Evolutionary conservation across 768 basidiomycete genomes (phyloP).

Genomic region (Lactifluus echinatus): DNA sequence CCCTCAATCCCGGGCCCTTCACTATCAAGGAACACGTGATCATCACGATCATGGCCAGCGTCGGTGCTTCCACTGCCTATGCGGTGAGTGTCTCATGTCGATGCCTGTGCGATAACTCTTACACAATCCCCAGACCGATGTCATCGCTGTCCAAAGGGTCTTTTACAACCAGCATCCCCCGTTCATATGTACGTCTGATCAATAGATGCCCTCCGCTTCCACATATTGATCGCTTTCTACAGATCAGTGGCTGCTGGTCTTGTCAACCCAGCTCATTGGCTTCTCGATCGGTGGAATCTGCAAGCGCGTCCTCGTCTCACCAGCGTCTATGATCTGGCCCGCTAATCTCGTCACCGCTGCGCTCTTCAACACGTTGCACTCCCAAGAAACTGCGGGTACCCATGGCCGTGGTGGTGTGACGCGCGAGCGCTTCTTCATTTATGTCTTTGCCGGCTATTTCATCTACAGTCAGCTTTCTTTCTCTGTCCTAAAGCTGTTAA

Average conservation of each 20-base stretch:
- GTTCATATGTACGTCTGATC: constrained; percentile 26
- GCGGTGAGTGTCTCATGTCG: constrained; percentile 20
- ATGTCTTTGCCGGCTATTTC: constrained; percentile 31
- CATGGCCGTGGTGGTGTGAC: constrained; percentile 39
- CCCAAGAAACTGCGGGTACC: constrained; percentile 34
- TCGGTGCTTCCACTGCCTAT: constrained; percentile 29
- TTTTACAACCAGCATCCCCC: constrained; percentile 35
- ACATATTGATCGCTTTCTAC: neutral
- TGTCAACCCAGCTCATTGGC: constrained; percentile 37
- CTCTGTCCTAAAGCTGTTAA: constrained; percentile 46
- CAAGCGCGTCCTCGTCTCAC: constrained; percentile 37
- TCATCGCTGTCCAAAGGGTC: constrained; percentile 37
- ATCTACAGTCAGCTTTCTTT: constrained; percentile 54
- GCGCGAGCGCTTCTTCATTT: constrained; percentile 45
- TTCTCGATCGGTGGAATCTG: constrained; percentile 37
- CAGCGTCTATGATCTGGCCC: constrained; percentile 40
- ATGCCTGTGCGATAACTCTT: neutral
- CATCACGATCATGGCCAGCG: constrained; percentile 36
- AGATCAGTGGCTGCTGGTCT: constrained; percentile 33
- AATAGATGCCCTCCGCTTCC: neutral
- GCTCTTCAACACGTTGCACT: constrained; percentile 37
- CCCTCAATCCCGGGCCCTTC: constrained; percentile 62
- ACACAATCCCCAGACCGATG: constrained; percentile 29
- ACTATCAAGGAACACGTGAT: constrained; percentile 66
- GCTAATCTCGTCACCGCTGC: constrained; percentile 35